Evolutionary conservation across 345 rosid species (phyloP).

Genomic region (Salix arbutifolia): DNA sequence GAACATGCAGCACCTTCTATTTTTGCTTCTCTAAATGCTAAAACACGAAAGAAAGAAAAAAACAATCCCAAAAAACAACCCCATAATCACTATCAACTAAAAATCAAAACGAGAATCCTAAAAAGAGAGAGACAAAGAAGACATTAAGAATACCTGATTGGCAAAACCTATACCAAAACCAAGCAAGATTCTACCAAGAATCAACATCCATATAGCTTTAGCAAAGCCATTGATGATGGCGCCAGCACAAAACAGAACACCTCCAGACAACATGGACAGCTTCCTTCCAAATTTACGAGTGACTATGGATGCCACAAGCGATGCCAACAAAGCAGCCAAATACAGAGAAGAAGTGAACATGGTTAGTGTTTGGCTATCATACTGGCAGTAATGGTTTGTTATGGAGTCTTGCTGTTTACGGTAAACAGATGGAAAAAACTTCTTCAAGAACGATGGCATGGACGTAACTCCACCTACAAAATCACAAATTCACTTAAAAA

Average conservation of each 20-base stretch:
- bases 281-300: constrained; percentile 75
- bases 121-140: background rate
- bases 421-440: constrained; percentile 70
- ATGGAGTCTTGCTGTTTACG: constrained; percentile 40
- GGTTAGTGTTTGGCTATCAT: constrained; percentile 64
- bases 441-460: constrained; percentile 59
- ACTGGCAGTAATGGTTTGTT: constrained; percentile 72
- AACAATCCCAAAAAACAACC: background rate
- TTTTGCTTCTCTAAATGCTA: constrained; percentile 7
- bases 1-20: constrained; percentile 5
- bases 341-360: constrained; percentile 93
- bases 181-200: constrained; percentile 77
- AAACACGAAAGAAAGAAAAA: constrained; percentile 1
- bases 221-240: constrained; percentile 85
- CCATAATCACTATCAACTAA: background rate
- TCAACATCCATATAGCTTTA: constrained; percentile 78
- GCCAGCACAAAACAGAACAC: constrained; percentile 73
- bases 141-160: constrained; percentile 60
- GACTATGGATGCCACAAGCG: constrained; percentile 71
- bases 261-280: constrained; percentile 85
- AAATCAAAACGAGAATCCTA: background rate
- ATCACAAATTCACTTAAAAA: background rate
- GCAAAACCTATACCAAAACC: constrained; percentile 98
- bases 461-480: constrained; percentile 85
- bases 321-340: constrained; percentile 73